phyloP scores from a whole-genome alignment of 345 rosid genomes.

The Acer campestre region DNA sequence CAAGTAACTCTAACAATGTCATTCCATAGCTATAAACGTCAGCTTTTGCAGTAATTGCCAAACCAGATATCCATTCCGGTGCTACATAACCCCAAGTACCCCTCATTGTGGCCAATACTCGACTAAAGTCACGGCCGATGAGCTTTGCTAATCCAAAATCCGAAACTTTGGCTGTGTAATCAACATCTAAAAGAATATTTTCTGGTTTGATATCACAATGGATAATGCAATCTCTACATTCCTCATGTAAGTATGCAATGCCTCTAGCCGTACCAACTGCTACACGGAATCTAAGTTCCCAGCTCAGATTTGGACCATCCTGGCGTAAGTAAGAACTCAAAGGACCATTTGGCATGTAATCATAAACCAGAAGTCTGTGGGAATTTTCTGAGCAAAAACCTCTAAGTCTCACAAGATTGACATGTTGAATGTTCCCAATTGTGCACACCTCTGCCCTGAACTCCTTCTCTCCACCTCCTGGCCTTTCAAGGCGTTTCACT shows the following conservation, averaged over 20 bases:
- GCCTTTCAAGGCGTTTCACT: constrained; percentile 67
- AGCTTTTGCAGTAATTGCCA: constrained; percentile 63
- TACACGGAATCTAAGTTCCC: constrained; percentile 45
- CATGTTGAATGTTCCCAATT: constrained; percentile 74
- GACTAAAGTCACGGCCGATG: constrained; percentile 59
- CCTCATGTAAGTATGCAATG: constrained; percentile 64
- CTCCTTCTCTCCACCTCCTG: constrained; percentile 58
- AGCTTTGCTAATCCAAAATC: constrained; percentile 70
- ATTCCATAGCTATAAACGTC: constrained; percentile 79
- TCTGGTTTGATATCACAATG: constrained; percentile 70
- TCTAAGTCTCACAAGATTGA: constrained; percentile 66
- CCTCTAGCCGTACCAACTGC: constrained; percentile 66
- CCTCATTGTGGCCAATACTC: constrained; percentile 63
- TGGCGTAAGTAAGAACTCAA: constrained; percentile 47
- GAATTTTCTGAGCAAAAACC: constrained; percentile 71
- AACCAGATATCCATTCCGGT: constrained; percentile 67
- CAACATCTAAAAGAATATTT: constrained; percentile 56
- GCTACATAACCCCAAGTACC: constrained; percentile 75
- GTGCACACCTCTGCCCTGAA: constrained; percentile 74
- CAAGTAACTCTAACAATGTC: constrained; percentile 62
- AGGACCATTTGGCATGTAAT: constrained; percentile 70
- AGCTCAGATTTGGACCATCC: constrained; percentile 42
- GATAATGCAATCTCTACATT: constrained; percentile 63
- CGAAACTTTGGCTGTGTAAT: constrained; percentile 51
- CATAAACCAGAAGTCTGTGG: constrained; percentile 61